Base-by-base conservation (phyloP, 2,329 filamentous ascomycete species). In the Aspergillus japonicus region DNA sequence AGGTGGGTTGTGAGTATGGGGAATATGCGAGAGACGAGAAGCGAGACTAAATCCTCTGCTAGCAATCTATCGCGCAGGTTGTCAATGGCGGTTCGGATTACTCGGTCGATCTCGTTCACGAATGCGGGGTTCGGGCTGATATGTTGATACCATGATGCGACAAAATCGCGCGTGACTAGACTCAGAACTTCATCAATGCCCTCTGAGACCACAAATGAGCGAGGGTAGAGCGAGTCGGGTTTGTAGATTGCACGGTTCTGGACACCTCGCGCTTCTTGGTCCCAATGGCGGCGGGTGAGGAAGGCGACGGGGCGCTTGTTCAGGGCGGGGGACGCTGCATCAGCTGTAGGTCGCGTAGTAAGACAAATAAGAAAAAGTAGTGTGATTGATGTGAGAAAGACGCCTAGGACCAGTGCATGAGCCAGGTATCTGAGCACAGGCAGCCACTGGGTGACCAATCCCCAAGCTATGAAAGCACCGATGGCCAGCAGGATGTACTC, bases 1-100 rank as follows among this genome's bases (percentile, higher is more conserved):
- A 99, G 86, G 75, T 99, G 95, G 10, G 86, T 83, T 31, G 94
- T 98, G 66, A 99, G 75, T 60, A 98, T 87, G 12, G 96, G 96
- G 44, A 97, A 88, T 50, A 98, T 83, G 42, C 89, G 87, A 62
- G 89, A 90, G 19, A 94, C 92, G 50, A 91, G 81, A 50, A 94
- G 82, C 68, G 95, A 93, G 53, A 95, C 91, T 63, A 97, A 78
- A 76, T 99, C 95, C 66, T 93, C 84, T 42, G 86, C 84, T 61
- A 88, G 80, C 47, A 97, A 78, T 62, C 89, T 85, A 69, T 92
- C 89, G 60, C 87, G 85, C 62, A 98, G 79, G 68, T 85, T 87
- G 52, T 82, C 80, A 62, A 98, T 77, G 12, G 90, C 91, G 61
- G 85, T 79, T 50, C 95, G 87, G 64, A 97, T 86, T 4, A 87